Evolutionary conservation across 2,329 filamentous ascomycete genomes (phyloP), one percentile per base, ranked within the genome.

Genomic region (Hymenoscyphus infarciens): DNA sequence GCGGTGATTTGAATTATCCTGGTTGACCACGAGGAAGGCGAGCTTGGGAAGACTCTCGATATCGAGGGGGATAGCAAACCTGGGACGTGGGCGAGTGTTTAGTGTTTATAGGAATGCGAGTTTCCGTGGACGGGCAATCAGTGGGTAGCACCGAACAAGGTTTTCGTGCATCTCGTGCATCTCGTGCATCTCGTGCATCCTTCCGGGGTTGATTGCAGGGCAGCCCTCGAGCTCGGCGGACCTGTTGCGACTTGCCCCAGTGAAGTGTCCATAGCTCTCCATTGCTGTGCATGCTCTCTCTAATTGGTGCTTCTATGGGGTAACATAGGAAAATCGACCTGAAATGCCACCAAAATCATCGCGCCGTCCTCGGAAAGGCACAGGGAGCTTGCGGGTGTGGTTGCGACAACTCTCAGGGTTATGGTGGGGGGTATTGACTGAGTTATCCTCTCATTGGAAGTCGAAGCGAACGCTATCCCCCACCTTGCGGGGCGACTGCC

Each of bases 31-130:
- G 54, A 38, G 54, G 15, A 56, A 33, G 54, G 29, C 29, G 54
- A 56, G 29, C 29, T 35, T 33, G 54, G 19, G 29, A 35, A 56
- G 5, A 56, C 54, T 35, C 19, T 38, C 15, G 31, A 31, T n/a
- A n/a, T n/a, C n/a, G n/a, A n/a, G n/a, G 19, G 54, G 15, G 7
- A n/a, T 19, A 35, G 54, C 8, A 33, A 15, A 15, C 16, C 16
- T 22, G 29, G 54, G 54, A 56, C 5, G 13, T n/a, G 29, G 54
- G 31, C n/a, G 54, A 38, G 54, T 52, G 57, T 29, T 59, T 49
- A 38, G 54, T 52, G 57, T 29, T 59, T 49, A 39, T 59, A 57
- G 31, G 22, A 25, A 22, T 25, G 31, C 31, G n/a, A 57, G 19
- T 31, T 35, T 39, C 13, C 22, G 29, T 25, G 27, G 35, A 25